Evolutionary conservation across 1,284 basidiomycete species (phyloP).

Genomic region (Trichosporon sp.): DNA sequence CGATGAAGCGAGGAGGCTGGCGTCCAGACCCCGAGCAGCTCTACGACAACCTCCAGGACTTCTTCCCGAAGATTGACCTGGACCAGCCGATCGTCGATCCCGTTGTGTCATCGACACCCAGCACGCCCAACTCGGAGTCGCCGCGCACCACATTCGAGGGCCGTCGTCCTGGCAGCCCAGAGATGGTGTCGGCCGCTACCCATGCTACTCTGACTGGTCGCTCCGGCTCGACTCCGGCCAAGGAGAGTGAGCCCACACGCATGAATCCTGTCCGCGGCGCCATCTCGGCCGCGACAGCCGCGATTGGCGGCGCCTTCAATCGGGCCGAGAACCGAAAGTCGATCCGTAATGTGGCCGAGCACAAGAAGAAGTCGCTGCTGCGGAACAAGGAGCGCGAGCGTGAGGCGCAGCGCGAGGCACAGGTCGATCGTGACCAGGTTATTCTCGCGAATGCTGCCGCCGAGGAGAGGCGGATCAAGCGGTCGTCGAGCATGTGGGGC

Average conservation of each 20-base stretch:
- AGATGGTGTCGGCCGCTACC: background rate
- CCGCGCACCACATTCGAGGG: constrained; percentile 22
- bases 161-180: background rate
- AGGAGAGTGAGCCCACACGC: constrained; percentile 25
- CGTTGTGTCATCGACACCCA: constrained; percentile 59
- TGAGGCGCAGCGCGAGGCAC: no score
- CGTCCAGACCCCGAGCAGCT: constrained; percentile 91
- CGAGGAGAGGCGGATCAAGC: constrained; percentile 58
- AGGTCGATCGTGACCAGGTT: background rate
- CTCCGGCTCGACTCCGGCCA: constrained; percentile 5
- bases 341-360: constrained; percentile 75
- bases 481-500: constrained; percentile 95
- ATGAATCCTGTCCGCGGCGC: constrained; percentile 16
- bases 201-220: background rate
- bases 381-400: constrained; percentile 8
- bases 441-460: constrained; percentile 43
- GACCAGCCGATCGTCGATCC: constrained; percentile 88
- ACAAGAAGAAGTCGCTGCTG: constrained; percentile 24
- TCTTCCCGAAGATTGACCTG: constrained; percentile 93
- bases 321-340: constrained; percentile 59
- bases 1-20: background rate
- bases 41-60: constrained; percentile 86
- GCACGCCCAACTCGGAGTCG: constrained; percentile 51
- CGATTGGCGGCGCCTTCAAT: constrained; percentile 25
- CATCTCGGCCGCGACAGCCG: constrained; percentile 3